Evolutionary conservation across 352 stramenopile genomes (phyloP), one percentile per base, ranked within the genome.

Genomic region (Thalassiosira oceanica): DNA sequence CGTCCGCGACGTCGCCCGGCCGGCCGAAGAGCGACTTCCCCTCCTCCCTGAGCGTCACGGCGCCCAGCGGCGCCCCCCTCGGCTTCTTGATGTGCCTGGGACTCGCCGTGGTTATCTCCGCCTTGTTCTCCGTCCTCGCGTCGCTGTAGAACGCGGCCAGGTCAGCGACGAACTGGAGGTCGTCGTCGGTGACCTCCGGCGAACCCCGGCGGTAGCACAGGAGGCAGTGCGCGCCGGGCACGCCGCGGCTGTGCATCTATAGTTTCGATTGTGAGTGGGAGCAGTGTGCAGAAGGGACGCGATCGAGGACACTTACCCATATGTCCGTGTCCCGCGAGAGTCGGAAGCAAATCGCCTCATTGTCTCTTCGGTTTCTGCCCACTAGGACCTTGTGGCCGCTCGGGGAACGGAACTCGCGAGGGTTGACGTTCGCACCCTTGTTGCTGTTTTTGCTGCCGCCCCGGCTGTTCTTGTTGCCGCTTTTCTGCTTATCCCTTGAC

Each of bases 81-180:
- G 87, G 84, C 64, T 93, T 93, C 20, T 71, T 74, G 15, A 93
- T 74, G 50, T 93, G 85, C 52, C 90, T 91, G 5, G 87, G 74
- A 53, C 83, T 67, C 11, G 80, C 78, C 2, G 79, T 77, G 16
- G 79, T 88, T 0, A 93, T 70, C 31, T 57, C 21, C 5, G 83
- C 84, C 33, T 82, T 82, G n/a, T 29, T 29, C 61, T 92, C 85
- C 6, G 66, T 85, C 31, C 85, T 56, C 8, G 82, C 67, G 61
- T 93, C 83, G 56, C 64, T 84, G 51, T 93, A 92, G 56, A 92
- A 92, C 6, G 80, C 79, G 15, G 87, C 84, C 7, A 93, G 53
- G 67, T 93, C 67, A 7, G 87, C 85, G 44, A 81, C 82, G 62
- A 89, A 83, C 41, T 92, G 79, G 1, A 91, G 58, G 43, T 83